Conservation (phyloP, 1,284 basidiomycete species). For the Apiotrichum akiyoshidainum region DNA sequence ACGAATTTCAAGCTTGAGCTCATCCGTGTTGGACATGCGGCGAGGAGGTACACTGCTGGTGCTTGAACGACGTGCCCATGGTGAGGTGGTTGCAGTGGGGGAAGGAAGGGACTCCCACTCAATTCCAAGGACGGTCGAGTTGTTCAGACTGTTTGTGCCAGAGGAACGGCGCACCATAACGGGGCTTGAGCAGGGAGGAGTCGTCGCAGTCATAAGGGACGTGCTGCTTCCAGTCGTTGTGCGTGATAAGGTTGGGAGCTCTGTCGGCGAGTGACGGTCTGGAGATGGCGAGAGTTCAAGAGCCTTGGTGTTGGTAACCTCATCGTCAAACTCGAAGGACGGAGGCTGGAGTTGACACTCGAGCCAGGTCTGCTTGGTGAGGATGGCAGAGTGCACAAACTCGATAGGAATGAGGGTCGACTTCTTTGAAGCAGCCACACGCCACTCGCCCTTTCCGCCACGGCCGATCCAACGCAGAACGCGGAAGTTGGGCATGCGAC, state of each 20-base stretch:
- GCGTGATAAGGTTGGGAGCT: conserved; percentile 18
- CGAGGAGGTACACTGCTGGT: background rate
- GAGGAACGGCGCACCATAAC: conserved; percentile 8
- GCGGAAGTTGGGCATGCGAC: conserved; percentile 27
- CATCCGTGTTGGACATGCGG: background rate
- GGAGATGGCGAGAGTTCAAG: conserved; percentile 17
- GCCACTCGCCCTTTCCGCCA: conserved; percentile 34
- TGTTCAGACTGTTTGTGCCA: background rate
- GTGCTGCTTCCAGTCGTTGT: conserved; percentile 17
- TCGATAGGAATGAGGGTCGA: conserved; percentile 20
- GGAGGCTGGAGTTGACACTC: conserved; percentile 20
- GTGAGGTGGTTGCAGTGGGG: background rate
- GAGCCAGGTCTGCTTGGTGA: conserved; percentile 19
- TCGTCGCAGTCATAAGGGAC: conserved; percentile 7
- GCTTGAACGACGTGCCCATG: background rate
- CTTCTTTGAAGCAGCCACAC: conserved; percentile 19
- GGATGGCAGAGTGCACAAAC: conserved; percentile 24
- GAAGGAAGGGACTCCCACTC: conserved; percentile 16
- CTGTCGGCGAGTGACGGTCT: conserved; percentile 9
- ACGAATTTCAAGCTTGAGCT: conserved; percentile 1
- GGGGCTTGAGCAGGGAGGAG: background rate
- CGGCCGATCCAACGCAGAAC: conserved; percentile 29
- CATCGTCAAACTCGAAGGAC: conserved; percentile 18
- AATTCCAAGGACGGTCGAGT: conserved; percentile 15
- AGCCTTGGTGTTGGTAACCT: background rate